A percentile compares a stretch with the other conserved stretches of the same genome.
Conservation (phyloP, 768 basidiomycete species). For the Boletellus ananas region DNA sequence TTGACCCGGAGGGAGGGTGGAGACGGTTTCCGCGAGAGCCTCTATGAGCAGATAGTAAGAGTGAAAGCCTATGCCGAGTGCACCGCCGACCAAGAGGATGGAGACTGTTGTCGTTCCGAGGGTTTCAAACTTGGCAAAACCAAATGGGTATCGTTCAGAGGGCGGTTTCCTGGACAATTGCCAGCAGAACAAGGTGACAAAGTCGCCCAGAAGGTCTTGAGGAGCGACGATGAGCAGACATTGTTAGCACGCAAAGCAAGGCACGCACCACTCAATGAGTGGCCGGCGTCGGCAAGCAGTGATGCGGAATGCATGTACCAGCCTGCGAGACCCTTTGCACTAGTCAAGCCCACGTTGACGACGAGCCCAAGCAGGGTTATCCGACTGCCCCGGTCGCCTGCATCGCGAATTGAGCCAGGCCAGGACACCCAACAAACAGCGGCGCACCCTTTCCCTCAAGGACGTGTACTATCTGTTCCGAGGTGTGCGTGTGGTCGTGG, state of each 20-base stretch:
- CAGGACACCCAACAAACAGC: background rate
- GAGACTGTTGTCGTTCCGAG: slow-evolving; percentile 90
- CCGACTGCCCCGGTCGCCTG: slow-evolving; percentile 76
- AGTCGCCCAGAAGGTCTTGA: slow-evolving; percentile 81
- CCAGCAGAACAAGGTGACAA: slow-evolving; percentile 89
- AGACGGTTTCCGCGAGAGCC: slow-evolving; percentile 61
- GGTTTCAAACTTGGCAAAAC: slow-evolving; percentile 93
- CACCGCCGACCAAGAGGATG: slow-evolving; percentile 79
- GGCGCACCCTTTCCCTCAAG: slow-evolving; percentile 60
- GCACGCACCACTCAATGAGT: slow-evolving; percentile 79
- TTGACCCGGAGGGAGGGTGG: slow-evolving; percentile 60
- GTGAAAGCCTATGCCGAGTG: slow-evolving; percentile 84
- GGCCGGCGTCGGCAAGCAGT: slow-evolving; percentile 90
- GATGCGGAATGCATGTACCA: slow-evolving; percentile 89
- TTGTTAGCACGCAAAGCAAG: background rate
- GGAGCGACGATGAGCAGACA: slow-evolving; percentile 6
- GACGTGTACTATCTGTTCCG: slow-evolving; percentile 65
- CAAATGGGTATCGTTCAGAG: slow-evolving; percentile 76
- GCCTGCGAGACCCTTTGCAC: slow-evolving; percentile 82
- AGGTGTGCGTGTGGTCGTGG: slow-evolving; percentile 54
- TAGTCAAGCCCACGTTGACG: slow-evolving; percentile 78
- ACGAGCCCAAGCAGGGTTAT: slow-evolving; percentile 84
- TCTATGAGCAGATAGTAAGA: slow-evolving; percentile 81
- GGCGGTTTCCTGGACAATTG: slow-evolving; percentile 79
- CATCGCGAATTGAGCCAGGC: slow-evolving; percentile 1